phyloP scores from a whole-genome alignment of 2,329 filamentous ascomycete genomes.

The Fusarium staphyleae region DNA sequence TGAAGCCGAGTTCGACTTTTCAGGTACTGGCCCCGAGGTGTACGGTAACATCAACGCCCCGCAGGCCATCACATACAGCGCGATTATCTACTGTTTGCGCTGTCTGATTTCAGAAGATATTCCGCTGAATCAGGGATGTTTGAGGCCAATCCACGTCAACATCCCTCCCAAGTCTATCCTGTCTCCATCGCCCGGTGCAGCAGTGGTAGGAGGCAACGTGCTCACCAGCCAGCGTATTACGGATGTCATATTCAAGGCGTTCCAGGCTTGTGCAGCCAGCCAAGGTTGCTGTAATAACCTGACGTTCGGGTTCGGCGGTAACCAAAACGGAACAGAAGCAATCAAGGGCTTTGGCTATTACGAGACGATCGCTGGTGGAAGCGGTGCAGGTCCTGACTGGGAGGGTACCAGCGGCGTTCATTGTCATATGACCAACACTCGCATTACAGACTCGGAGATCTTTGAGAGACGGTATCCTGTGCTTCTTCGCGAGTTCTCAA shows the following conservation, averaged over 20 bases:
- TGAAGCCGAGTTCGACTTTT: constrained; percentile 82
- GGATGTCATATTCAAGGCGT: constrained; percentile 67
- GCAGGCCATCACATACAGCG: constrained; percentile 80
- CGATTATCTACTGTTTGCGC: constrained; percentile 87
- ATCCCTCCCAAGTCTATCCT: constrained; percentile 78
- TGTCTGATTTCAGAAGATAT: constrained; percentile 83
- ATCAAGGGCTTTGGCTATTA: constrained; percentile 55
- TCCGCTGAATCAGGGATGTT: constrained; percentile 82
- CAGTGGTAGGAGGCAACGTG: constrained; percentile 84
- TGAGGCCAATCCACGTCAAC: constrained; percentile 76
- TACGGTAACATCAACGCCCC: constrained; percentile 85
- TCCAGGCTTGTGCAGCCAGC: constrained; percentile 78
- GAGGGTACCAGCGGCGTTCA: constrained; percentile 54
- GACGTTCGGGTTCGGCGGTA: constrained; percentile 76
- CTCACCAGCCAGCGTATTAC: constrained; percentile 55
- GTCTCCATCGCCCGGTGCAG: constrained; percentile 76
- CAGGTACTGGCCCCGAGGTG: constrained; percentile 79
- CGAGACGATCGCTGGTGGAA: constrained; percentile 71
- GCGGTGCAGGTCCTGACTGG: constrained; percentile 70
- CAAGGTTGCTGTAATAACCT: constrained; percentile 87
- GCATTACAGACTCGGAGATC: constrained; percentile 66
- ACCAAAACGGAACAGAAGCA: constrained; percentile 47
- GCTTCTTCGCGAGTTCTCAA: constrained; percentile 72
- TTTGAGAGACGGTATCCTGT: constrained; percentile 69
- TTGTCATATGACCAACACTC: constrained; percentile 76